phyloP scores from a whole-genome alignment of 768 basidiomycete species.

The Jaapia argillacea region DNA sequence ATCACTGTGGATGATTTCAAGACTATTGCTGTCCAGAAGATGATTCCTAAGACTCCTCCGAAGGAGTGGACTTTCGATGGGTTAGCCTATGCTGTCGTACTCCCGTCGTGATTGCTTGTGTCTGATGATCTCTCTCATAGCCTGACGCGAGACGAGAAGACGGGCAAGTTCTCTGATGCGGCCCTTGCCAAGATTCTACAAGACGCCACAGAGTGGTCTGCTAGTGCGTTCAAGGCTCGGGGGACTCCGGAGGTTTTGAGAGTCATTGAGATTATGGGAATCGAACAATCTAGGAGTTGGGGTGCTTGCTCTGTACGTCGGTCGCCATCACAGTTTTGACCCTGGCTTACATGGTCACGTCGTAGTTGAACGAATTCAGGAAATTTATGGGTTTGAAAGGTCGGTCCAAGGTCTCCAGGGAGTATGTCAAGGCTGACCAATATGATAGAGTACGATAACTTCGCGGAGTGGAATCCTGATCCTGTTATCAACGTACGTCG shows the following conservation, averaged over 20 bases:
- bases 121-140: too few relatives aligned
- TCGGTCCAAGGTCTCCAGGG: slow-evolving; percentile 17
- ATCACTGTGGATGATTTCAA: slow-evolving; percentile 9
- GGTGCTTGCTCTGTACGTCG: slow-evolving; percentile 55
- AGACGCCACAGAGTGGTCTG: slow-evolving; percentile 45
- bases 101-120: too few relatives aligned
- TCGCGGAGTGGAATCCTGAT: slow-evolving; percentile 68
- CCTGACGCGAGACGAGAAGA: too few relatives aligned
- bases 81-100: slow-evolving; percentile 23
- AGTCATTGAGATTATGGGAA: slow-evolving; percentile 60
- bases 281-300: slow-evolving; percentile 58
- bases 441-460: slow-evolving; percentile 42
- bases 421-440: slow-evolving; percentile 5
- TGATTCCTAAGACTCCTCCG: background rate
- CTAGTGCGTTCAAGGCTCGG: slow-evolving; percentile 59
- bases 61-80: slow-evolving; percentile 41
- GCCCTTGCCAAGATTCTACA: slow-evolving; percentile 57
- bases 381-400: slow-evolving; percentile 64
- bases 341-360: slow-evolving; percentile 14
- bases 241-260: slow-evolving; percentile 57
- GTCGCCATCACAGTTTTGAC: background rate
- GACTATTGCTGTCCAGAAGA: background rate
- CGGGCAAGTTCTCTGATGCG: slow-evolving; percentile 51
- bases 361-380: slow-evolving; percentile 60
- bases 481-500: slow-evolving; percentile 39